Evolutionary conservation across 2,329 filamentous ascomycete species (phyloP).

Genomic region (Colletotrichum liaoningense): DNA sequence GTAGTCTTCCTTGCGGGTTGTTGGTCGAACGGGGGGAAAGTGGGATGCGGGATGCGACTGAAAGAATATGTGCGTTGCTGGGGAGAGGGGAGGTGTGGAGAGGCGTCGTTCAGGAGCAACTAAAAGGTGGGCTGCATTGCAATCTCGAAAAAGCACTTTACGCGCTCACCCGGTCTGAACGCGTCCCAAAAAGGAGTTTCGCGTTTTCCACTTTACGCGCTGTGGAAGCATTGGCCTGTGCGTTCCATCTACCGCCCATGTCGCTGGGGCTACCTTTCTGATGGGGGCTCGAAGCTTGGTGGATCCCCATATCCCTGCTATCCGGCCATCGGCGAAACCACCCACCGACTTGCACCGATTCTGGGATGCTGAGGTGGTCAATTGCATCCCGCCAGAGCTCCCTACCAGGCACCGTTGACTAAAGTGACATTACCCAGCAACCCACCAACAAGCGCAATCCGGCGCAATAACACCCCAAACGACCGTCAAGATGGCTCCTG

Average conservation of each 20-base stretch:
- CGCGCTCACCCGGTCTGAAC: constrained; percentile 7
- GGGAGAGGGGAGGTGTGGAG: constrained; percentile 34
- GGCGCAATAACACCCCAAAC: constrained; percentile 25
- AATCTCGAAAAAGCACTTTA: constrained; percentile 33
- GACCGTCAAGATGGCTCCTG: constrained; percentile 70
- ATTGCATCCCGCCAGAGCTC: constrained; percentile 31
- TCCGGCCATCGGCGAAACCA: constrained; percentile 36
- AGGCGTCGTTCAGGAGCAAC: constrained; percentile 25
- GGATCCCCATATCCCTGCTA: not conserved
- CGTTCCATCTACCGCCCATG: not conserved
- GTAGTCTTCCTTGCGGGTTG: constrained; percentile 10
- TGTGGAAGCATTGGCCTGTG: constrained; percentile 16
- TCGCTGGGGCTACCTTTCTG: not conserved
- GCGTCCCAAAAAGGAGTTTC: constrained; percentile 33
- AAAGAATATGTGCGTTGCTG: constrained; percentile 37
- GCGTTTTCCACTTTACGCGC: constrained; percentile 40
- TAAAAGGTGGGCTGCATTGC: constrained; percentile 33
- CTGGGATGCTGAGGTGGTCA: constrained; percentile 35
- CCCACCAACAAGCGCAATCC: constrained; percentile 24
- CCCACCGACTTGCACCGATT: constrained; percentile 32
- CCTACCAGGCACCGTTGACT: constrained; percentile 34
- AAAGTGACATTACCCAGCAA: constrained; percentile 17
- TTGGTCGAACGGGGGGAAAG: constrained; percentile 26
- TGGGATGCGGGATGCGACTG: constrained; percentile 39
- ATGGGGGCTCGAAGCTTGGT: not conserved